Conservation (phyloP, 768 basidiomycete species). For the Lactifluus volemus region DNA sequence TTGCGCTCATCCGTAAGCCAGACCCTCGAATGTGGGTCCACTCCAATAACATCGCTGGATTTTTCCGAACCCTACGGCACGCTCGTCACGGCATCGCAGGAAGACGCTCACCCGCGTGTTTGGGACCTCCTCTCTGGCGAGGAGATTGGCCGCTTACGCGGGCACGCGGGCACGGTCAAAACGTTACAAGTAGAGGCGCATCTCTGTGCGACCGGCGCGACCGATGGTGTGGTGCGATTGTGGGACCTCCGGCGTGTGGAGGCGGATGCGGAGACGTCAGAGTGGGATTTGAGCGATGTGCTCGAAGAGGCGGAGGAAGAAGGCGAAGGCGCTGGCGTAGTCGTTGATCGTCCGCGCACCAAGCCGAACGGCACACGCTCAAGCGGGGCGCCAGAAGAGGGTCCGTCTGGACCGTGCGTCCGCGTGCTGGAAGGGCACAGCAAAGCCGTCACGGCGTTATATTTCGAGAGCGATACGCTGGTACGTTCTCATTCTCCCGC, state of each 20-base stretch:
- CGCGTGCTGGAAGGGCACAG: conserved; percentile 83
- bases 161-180: conserved; percentile 77
- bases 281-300: conserved; percentile 51
- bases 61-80: conserved; percentile 96
- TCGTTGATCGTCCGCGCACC: conserved; percentile 27
- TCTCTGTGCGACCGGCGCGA: conserved; percentile 83
- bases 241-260: conserved; percentile 90
- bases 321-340: conserved; percentile 26
- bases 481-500: conserved; percentile 37
- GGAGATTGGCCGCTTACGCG: conserved; percentile 76
- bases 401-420: conserved; percentile 46
- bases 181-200: conserved; percentile 89
- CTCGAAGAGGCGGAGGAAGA: conserved; percentile 52
- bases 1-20: conserved; percentile 27
- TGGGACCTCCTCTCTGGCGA: conserved; percentile 93
- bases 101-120: conserved; percentile 80
- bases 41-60: conserved; percentile 82
- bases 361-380: conserved; percentile 33
- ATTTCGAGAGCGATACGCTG: conserved; percentile 91
- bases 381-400: conserved; percentile 20
- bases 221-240: conserved; percentile 74
- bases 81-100: conserved; percentile 79
- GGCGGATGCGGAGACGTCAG: conserved; percentile 52
- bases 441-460: conserved; percentile 86
- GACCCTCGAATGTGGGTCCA: conserved; percentile 76